Base-by-base conservation (phyloP, 2,329 filamentous ascomycete genomes). In the Cladosporium cucumerinum region DNA sequence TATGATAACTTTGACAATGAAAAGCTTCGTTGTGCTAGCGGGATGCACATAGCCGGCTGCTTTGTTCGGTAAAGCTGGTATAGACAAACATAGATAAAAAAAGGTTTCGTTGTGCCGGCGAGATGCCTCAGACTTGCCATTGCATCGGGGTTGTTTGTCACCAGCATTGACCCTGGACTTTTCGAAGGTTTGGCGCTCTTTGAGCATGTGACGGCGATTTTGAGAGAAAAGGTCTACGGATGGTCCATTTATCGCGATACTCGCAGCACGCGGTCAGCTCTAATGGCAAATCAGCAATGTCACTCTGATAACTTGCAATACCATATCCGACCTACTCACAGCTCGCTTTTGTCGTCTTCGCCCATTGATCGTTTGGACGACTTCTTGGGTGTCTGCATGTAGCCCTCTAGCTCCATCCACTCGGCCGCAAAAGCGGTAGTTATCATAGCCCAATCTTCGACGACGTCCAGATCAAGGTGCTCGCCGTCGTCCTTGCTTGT, bases 371-470 rank as follows among this genome's bases (percentile, higher is more conserved):
- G 39, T 23, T 58, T 39, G 28, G 54, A 34, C 10, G 39, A 39
- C 30, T 52, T 57, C 26, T 23, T 54, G n/a, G 14, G 18, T 25
- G 32, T 39, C 18, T 54, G 43, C 63, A 65, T 65, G 23, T 36
- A 84, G 1, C 82, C 86, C 68, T 89, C 87, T 66, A 98, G 78
- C 69, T 96, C 93, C 86, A 98, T 86, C 93, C 93, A 98, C 78
- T 98, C 94, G 0, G 91, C 89, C 36, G 88, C 85, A 79, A 98
- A 99, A 0, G 88, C 93, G 0, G 90, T 89, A 7, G 94, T 82
- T 57, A 99, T 88, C 75, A 86, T 88, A 21, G 90, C 87, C 95
- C 95, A 99, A 77, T 99, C 95, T 71, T 90, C 85, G 39, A 93
- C 86, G 0, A 91, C 94, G 10, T 86, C 82, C 69, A 89, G 80